Base-by-base conservation (phyloP, 192 early-diverging fungal species). In the Backusella tuberculispora region DNA sequence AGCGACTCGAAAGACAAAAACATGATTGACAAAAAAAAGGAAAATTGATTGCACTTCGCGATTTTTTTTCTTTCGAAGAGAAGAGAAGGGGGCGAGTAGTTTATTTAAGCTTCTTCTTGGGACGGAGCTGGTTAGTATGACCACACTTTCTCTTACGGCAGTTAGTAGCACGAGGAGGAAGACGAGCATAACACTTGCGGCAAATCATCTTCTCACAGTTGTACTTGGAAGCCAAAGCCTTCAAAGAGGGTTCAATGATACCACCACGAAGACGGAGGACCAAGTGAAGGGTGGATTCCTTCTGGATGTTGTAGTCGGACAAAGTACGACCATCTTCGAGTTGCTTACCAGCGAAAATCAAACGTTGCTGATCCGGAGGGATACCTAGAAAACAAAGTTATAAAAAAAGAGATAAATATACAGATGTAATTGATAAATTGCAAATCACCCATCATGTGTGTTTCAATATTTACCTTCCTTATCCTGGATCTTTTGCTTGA, bases 81-180 rank as follows among this genome's bases (percentile, higher is more conserved):
- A 6, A 10, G n/a, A 21, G 53, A 26, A 24, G 48, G 15, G 15
- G 44, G 44, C 68, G 68, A 69, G 26, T 69, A 34, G 38, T 66
- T 44, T 74, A 70, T 34, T 64, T 78, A 15, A 95, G 86, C 93
- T 98, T 98, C 94, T 98, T 98, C 95, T 99, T 99, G 89, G 93
- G 91, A 89, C 94, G 96, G 83, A 99, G 93, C 91, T 99, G 97
- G 94, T 95, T 97, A 85, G 92, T 91, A 92, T 97, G 97, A 76
- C 98, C 97, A 85, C 97, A 99, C 95, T 99, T 99, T 92, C 95
- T 97, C 96, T 99, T 99, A 81, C 98, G 92, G 92, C 98, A 99
- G 94, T 99, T 99, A 86, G 96, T 98, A 76, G 98, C 98, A 87
- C 97, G 94, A 75, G 95, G 95, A 69, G 98, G 98, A 74, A 99